Evolutionary conservation across 1,139 yeast species (phyloP).

Genomic region (Blastobotrys arbuscula): DNA sequence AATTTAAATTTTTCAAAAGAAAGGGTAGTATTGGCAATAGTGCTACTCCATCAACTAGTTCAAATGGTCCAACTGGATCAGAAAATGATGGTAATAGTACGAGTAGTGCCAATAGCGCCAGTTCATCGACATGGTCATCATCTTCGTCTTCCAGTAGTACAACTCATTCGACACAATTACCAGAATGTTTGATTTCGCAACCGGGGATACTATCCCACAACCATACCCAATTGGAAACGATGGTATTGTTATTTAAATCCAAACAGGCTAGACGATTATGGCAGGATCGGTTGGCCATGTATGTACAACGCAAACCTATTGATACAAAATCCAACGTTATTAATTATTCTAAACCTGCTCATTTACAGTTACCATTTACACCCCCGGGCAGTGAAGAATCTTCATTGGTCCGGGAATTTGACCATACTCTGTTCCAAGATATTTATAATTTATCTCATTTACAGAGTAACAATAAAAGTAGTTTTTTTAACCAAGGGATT

Average conservation of each 20-base stretch:
- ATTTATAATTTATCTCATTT: conserved; percentile 4
- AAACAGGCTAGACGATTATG: conserved; percentile 10
- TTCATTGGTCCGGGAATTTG: neutral
- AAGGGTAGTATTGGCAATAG: no score
- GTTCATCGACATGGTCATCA: neutral
- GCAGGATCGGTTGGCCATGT: conserved; percentile 14
- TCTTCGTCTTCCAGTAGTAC: neutral
- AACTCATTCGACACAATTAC: neutral
- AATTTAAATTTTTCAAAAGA: neutral
- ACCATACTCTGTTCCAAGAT: conserved; percentile 8
- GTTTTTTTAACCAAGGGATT: neutral
- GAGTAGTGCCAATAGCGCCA: neutral
- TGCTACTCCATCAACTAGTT: neutral
- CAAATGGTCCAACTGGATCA: neutral
- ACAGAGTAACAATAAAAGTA: neutral
- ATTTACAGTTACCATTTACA: conserved; percentile 2
- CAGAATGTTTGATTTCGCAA: conserved; percentile 2
- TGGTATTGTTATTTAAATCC: conserved; percentile 11
- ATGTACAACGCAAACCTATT: conserved; percentile 10
- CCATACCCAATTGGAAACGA: conserved; percentile 6
- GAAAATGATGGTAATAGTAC: neutral
- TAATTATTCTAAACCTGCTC: conserved; percentile 5
- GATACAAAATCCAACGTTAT: conserved; percentile 6
- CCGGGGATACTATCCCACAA: conserved; percentile 9
- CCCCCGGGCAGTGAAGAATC: neutral